These are phyloP conservation scores for Colletotrichum somersetense DNA, from an alignment of 2,329 filamentous ascomycete species.

Conservation along the genomic window DNA sequence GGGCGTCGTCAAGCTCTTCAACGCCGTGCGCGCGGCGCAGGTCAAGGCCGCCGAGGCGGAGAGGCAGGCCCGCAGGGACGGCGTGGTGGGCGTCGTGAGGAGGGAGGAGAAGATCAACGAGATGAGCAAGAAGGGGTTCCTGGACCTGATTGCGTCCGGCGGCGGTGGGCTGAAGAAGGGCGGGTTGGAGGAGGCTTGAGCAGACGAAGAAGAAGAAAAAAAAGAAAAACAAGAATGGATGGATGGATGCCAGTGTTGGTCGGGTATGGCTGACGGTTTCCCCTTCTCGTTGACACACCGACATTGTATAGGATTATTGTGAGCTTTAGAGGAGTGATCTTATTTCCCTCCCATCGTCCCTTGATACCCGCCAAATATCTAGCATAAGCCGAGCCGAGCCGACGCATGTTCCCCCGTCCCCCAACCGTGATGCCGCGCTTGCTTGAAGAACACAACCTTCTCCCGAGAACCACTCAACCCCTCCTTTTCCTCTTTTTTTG, in stretches of 20 bases:
- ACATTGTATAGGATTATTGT: conserved; percentile 17
- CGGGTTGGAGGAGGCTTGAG: conserved; percentile 68
- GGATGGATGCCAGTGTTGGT: not conserved
- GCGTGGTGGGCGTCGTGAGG: conserved; percentile 82
- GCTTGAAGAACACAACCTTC: conserved; percentile 22
- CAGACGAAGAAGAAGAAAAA: not conserved
- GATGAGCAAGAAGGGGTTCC: conserved; percentile 96
- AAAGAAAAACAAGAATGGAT: not conserved
- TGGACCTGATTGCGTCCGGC: conserved; percentile 85
- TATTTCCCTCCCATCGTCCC: conserved; percentile 43
- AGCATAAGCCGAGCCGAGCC: conserved; percentile 37
- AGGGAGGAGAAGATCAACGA: conserved; percentile 91
- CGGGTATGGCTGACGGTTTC: not conserved
- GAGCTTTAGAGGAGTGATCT: conserved; percentile 44
- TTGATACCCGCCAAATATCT: conserved; percentile 43
- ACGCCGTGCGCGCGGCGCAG: conserved; percentile 92
- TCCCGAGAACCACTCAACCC: not conserved
- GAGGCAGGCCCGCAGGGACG: conserved; percentile 75
- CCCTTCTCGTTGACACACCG: conserved; percentile 10
- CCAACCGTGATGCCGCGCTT: conserved; percentile 34
- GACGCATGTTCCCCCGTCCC: conserved; percentile 17
- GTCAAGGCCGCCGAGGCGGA: conserved; percentile 87
- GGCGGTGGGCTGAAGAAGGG: conserved; percentile 71
- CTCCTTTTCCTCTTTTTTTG: not conserved
- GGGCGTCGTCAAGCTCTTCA: conserved; percentile 96